A percentile compares a stretch with the other conserved stretches of the same genome.
phyloP scores from a whole-genome alignment of 1,139 yeast species.

The Debaryomycetaceae sp. region DNA sequence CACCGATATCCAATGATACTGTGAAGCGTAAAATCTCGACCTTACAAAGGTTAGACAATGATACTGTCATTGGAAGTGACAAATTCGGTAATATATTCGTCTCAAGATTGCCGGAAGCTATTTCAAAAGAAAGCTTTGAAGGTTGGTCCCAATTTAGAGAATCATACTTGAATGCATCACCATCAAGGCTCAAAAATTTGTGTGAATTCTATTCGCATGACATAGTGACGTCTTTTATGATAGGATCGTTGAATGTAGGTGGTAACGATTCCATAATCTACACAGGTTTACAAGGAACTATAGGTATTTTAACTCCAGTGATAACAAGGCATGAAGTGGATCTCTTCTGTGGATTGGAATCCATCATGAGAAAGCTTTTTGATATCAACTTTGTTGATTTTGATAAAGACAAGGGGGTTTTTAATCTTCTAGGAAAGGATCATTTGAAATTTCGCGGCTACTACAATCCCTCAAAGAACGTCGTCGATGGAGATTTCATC shows the following conservation, averaged over 20 bases:
- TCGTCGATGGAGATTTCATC: conserved; percentile 85
- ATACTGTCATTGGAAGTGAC: conserved; percentile 84
- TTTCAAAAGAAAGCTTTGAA: conserved; percentile 45
- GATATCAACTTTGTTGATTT: conserved; percentile 28
- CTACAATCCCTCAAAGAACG: conserved; percentile 70
- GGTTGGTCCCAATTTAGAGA: conserved; percentile 42
- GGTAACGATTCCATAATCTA: conserved; percentile 67
- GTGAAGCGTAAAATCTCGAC: conserved; percentile 66
- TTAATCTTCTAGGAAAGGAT: conserved; percentile 57
- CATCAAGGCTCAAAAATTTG: conserved; percentile 48
- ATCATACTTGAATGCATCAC: conserved; percentile 46
- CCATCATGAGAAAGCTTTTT: conserved; percentile 37
- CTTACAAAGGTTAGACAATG: conserved; percentile 59
- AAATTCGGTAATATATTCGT: conserved; percentile 79
- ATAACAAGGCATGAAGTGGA: conserved; percentile 59
- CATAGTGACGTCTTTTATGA: conserved; percentile 58
- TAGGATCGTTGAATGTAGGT: conserved; percentile 54
- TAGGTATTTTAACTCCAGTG: conserved; percentile 73
- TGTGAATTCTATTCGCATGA: conserved; percentile 72
- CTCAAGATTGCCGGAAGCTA: conserved; percentile 51
- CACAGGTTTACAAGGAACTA: conserved; percentile 75
- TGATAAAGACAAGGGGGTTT: conserved; percentile 17
- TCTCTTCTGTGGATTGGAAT: conserved; percentile 56
- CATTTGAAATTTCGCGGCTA: conserved; percentile 69
- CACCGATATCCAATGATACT: conserved; percentile 68